A percentile compares a stretch with the other conserved stretches of the same genome.
phyloP scores from a whole-genome alignment of 208 protist species.

The Naegleria gruberi region DNA sequence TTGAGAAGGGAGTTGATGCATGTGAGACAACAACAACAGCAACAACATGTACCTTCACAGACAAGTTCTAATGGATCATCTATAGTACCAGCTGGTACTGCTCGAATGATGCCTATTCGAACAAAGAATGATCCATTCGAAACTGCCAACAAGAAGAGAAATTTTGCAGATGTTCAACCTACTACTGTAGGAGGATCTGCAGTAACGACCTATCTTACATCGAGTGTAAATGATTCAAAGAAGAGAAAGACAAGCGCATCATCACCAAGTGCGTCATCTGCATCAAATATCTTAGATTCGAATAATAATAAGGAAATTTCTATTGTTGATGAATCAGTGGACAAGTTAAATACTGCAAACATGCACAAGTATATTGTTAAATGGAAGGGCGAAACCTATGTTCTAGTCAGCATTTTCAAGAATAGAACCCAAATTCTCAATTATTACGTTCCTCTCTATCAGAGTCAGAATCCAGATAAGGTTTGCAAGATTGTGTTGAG shows the following conservation, averaged over 20 bases:
- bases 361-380: neutral
- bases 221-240: neutral
- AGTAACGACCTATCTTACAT: too few species aligned
- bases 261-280: neutral
- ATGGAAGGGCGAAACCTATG: neutral
- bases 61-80: too few species aligned
- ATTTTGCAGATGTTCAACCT: too few species aligned
- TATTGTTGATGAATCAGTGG: neutral
- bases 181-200: too few species aligned
- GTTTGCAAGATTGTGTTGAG: neutral
- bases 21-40: neutral
- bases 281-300: too few species aligned
- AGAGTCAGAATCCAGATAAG: neutral
- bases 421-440: neutral
- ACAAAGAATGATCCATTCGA: too few species aligned
- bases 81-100: neutral
- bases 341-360: neutral
- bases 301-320: too few species aligned
- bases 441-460: neutral
- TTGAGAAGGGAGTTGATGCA: neutral
- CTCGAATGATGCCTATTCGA: neutral
- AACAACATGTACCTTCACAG: neutral
- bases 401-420: neutral
- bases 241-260: neutral
- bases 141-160: too few species aligned